Base-by-base conservation (phyloP, 192 early-diverging fungal genomes). In the Gigaspora rosea region DNA sequence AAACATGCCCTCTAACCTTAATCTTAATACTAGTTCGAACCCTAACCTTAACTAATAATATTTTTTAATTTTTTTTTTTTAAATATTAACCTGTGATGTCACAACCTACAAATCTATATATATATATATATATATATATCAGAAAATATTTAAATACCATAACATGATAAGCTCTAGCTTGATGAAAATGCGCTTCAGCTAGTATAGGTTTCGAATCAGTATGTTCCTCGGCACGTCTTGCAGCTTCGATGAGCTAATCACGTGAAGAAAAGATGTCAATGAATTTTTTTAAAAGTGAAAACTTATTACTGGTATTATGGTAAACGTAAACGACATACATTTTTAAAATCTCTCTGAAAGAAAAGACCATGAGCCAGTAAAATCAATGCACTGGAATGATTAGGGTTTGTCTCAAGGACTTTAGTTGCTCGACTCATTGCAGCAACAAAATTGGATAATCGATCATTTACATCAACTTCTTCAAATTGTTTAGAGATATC, bases 401-500 rank as follows among this genome's bases (percentile, higher is more conserved):
- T 87, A 50, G 83, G 85, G 62, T 91, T 83, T 3, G 79, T 80
- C 1, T 79, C 22, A 69, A 86, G 88, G 1, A 85, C 90, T 50
- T 84, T 76, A 46, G 87, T 78, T 77, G 91, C 82, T 56, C 86
- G 80, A 22, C 80, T 71, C 16, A 84, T 75, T 56, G 87, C 90
- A 41, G 81, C 61, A 65, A 78, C 81, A 59, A 87, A 82, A 11
- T 83, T 75, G 16, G 78, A 71, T 47, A 73, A 78, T 63, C 86
- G 85, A 10, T 90, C 82, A 6, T 83, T 80, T 51, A 80, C 73
- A 7, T 78, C 78, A 16, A 78, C 51, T 33, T 71, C 75, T 68
- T 74, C 51, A 15, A 80, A 48, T 11, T 84, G 67, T 73, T 93
- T 92, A 73, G 86, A 85, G 63, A 83, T 85, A 80, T 98, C 97